Conservation (phyloP, 106 monocot species). For the Platanthera zijinensis region DNA sequence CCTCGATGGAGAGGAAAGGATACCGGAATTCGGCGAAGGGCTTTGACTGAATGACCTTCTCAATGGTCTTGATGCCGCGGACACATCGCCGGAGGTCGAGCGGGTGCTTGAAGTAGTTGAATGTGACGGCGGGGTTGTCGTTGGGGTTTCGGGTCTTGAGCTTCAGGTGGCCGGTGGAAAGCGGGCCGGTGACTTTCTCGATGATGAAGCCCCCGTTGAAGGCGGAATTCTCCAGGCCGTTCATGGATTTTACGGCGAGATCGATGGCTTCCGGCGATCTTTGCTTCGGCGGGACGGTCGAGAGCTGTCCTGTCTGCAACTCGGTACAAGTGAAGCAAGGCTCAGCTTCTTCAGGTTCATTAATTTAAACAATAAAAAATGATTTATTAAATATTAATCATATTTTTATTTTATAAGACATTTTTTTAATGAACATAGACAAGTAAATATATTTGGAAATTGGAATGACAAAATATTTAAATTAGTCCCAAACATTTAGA, state of each 20-base stretch:
- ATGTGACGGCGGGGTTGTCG: constrained; percentile 73
- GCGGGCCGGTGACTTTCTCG: constrained; percentile 64
- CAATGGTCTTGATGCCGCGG: constrained; percentile 51
- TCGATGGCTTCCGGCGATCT: constrained; percentile 59
- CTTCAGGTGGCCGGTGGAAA: constrained; percentile 58
- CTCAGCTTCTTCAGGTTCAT: too few species aligned
- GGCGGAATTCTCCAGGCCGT: constrained; percentile 7
- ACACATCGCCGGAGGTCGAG: constrained; percentile 66
- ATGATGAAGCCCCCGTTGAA: constrained; percentile 80
- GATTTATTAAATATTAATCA: too few species aligned
- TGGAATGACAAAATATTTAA: too few species aligned
- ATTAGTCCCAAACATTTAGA: too few species aligned
- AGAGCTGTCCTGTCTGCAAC: constrained; percentile 47
- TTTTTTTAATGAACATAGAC: too few species aligned
- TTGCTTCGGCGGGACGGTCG: constrained; percentile 51
- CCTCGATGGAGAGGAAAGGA: constrained; percentile 33
- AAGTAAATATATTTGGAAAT: too few species aligned
- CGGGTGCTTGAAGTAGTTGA: constrained; percentile 79
- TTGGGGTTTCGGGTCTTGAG: constrained; percentile 40
- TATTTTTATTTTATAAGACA: too few species aligned
- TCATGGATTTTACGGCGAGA: constrained; percentile 19
- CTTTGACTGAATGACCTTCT: constrained; percentile 45
- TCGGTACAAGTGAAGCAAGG: too few species aligned
- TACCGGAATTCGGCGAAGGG: constrained; percentile 53
- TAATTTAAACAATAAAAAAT: too few species aligned